Evolutionary conservation across 2,329 filamentous ascomycete genomes (phyloP).

Genomic region (Penicillium freii): DNA sequence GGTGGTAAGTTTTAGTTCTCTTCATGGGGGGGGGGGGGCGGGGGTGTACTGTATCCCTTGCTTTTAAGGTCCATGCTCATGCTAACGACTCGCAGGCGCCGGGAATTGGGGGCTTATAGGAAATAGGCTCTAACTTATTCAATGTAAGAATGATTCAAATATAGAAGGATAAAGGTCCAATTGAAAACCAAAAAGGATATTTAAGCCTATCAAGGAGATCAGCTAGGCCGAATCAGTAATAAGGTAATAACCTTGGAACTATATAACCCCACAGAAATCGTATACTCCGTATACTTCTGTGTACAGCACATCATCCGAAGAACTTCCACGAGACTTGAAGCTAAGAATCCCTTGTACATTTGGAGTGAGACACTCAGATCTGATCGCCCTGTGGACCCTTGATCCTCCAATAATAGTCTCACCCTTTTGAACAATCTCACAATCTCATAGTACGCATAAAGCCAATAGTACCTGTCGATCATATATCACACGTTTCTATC

Average conservation of each 20-base stretch:
- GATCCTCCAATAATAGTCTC: background rate
- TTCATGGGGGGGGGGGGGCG: conserved; percentile 3
- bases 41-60: background rate
- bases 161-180: background rate
- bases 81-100: conserved; percentile 26
- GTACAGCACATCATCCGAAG: background rate
- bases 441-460: background rate
- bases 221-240: background rate
- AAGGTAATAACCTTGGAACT: no score
- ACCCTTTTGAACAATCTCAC: background rate
- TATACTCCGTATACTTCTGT: background rate
- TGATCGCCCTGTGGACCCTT: conserved; percentile 3
- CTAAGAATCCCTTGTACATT: background rate
- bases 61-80: conserved; percentile 15
- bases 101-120: conserved; percentile 30
- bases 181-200: background rate
- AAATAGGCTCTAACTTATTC: background rate
- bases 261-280: background rate
- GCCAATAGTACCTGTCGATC: conserved; percentile 7
- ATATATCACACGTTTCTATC: background rate
- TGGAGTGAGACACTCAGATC: background rate
- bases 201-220: background rate
- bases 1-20: conserved; percentile 61
- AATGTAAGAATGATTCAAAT: background rate
- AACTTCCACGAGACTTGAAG: background rate